Evolutionary conservation across 1,284 basidiomycete species (phyloP).

Genomic region (Boletus sp.): DNA sequence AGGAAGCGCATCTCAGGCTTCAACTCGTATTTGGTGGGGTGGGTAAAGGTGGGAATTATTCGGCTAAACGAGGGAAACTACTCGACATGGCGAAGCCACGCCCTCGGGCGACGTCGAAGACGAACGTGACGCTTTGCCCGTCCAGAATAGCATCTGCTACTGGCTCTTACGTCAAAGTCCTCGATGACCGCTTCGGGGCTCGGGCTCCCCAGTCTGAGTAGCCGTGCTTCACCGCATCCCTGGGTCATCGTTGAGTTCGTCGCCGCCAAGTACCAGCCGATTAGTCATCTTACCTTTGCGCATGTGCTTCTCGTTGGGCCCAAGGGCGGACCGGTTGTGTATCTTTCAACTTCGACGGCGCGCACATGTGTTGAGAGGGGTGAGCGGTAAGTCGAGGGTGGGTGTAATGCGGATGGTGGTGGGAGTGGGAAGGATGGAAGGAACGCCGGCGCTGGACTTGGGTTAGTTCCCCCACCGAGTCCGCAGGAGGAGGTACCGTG

Average conservation of each 20-base stretch:
- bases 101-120: conserved; percentile 15
- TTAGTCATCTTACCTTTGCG: conserved; percentile 58
- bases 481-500: conserved; percentile 39
- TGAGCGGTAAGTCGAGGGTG: neutral
- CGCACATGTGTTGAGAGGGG: conserved; percentile 25
- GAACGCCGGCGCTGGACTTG: conserved; percentile 8
- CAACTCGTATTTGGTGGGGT: conserved; percentile 12
- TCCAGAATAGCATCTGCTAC: conserved; percentile 1
- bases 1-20: conserved; percentile 14
- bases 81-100: conserved; percentile 9
- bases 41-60: conserved; percentile 7
- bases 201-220: conserved; percentile 8
- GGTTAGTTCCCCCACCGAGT: neutral
- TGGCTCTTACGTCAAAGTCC: conserved; percentile 49
- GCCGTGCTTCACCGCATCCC: conserved; percentile 20
- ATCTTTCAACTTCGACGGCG: conserved; percentile 54
- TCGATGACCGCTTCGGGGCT: conserved; percentile 45
- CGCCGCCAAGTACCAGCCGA: conserved; percentile 45
- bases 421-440: conserved; percentile 5
- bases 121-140: conserved; percentile 1
- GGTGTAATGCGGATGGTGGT: neutral
- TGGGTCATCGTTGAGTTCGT: conserved; percentile 48
- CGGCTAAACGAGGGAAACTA: conserved; percentile 4
- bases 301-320: conserved; percentile 54
- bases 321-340: conserved; percentile 60